Base-by-base conservation (phyloP, 192 early-diverging fungal species). In the Paraglomus occultum region DNA sequence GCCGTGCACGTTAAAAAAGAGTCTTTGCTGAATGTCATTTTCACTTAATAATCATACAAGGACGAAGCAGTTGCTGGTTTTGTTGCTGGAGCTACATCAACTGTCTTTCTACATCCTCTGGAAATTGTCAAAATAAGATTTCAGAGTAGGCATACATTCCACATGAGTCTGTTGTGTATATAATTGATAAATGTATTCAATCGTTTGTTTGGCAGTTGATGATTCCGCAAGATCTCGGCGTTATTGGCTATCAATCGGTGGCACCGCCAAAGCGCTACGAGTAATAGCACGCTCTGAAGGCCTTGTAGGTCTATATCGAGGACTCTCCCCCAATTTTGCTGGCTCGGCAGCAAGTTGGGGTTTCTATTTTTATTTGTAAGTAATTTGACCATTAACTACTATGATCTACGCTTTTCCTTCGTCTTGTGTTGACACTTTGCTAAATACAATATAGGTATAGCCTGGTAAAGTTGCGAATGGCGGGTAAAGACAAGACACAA, bases 301-400 rank as follows among this genome's bases (percentile, higher is more conserved):
- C 6, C 77, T 86, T 15, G 48, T 83, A 15, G 94, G 93, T 8
- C 82, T 99, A 4, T 99, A 99, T 76, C 85, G 93, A n/a, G 97
- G 95, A 10, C 71, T 99, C 4, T 67, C 86, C 0, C 89, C 97
- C 45, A 99, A 95, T 54, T 84, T 98, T 60, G 91, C 91, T 11
- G 97, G 96, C 0, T 86, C 95, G 31, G 92, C 91, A 10, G 77
- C 89, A 11, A 94, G 92, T 52, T 99, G 97, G 96, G 95, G 95
- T 1, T 76, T 99, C n/a, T 99, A 98, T 71, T 98, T 99, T 79
- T 92, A 87, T 42, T 94, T 90, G 89, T 95, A 93, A 80, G 82
- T 55, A 55, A 81, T 79, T 58, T 75, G 66, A 80, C 38, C 31
- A 44, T 8, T n/a, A 52, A 3, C n/a, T 17, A 8, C 42, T 17